Conservation (phyloP, 2,329 filamentous ascomycete species). For the Colletotrichum aenigma region DNA sequence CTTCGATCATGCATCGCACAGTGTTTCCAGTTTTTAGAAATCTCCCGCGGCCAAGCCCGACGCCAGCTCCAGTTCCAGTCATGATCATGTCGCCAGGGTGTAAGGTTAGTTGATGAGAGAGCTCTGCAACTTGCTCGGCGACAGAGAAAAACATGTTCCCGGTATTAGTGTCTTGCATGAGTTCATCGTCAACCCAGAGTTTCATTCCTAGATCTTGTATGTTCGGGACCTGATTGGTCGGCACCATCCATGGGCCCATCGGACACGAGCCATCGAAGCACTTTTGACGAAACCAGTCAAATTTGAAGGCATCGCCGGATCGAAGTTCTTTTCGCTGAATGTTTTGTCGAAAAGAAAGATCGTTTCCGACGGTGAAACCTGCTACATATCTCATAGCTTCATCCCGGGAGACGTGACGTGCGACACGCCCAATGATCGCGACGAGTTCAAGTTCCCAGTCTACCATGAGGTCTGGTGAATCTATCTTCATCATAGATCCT, state of each 20-base stretch:
- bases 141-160: neutral
- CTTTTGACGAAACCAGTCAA: neutral
- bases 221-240: neutral
- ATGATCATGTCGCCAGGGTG: neutral
- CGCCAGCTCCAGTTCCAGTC: neutral
- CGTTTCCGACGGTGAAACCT: neutral
- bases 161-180: neutral
- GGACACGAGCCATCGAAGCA: neutral
- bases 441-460: neutral
- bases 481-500: neutral
- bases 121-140: neutral
- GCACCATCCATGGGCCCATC: neutral
- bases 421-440: neutral
- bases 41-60: neutral
- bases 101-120: neutral
- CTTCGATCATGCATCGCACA: neutral
- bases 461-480: neutral
- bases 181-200: neutral
- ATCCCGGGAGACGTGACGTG: neutral
- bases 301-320: neutral
- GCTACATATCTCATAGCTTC: neutral
- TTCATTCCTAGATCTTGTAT: neutral
- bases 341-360: neutral
- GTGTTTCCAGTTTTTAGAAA: neutral
- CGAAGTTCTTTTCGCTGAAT: neutral